Conservation (phyloP, 768 basidiomycete genomes). For the Phanerodontia chrysosporium region DNA sequence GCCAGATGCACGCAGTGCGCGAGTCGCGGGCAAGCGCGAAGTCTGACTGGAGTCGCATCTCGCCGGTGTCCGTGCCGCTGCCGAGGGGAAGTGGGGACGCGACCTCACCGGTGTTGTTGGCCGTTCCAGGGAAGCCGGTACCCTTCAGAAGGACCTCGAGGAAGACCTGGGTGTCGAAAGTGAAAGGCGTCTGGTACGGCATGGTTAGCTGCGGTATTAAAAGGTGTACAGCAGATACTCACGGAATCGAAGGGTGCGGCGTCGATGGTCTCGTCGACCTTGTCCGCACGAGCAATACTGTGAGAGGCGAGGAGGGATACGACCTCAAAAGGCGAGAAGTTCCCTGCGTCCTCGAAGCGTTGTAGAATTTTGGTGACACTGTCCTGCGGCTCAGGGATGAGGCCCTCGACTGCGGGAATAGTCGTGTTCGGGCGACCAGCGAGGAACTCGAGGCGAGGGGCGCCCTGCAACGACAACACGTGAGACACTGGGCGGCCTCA, state of each 20-base stretch:
- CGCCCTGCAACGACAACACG: neutral
- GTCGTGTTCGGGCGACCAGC: slow-evolving; percentile 9
- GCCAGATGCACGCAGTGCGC: slow-evolving; percentile 46
- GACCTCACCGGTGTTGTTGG: slow-evolving; percentile 36
- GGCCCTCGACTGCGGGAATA: slow-evolving; percentile 4
- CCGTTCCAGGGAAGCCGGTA: slow-evolving; percentile 27
- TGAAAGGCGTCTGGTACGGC: slow-evolving; percentile 7
- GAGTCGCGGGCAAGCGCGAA: slow-evolving; percentile 29
- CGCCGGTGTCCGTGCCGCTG: slow-evolving; percentile 24
- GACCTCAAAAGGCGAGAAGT: slow-evolving; percentile 22
- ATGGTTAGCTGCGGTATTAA: neutral
- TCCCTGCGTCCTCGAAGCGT: slow-evolving; percentile 21
- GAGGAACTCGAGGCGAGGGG: slow-evolving; percentile 13
- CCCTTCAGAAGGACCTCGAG: slow-evolving; percentile 24
- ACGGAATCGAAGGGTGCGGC: slow-evolving; percentile 24
- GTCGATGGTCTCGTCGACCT: slow-evolving; percentile 23
- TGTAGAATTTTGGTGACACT: slow-evolving; percentile 18
- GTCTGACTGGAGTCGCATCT: slow-evolving; percentile 44
- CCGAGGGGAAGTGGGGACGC: slow-evolving; percentile 28
- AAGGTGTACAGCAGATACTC: neutral
- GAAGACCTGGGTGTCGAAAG: slow-evolving; percentile 21
- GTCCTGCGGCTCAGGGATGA: slow-evolving; percentile 18
- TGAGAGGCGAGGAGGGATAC: slow-evolving; percentile 24
- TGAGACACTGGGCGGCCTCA: slow-evolving; percentile 9
- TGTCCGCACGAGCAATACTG: slow-evolving; percentile 21